Evolutionary conservation across 768 basidiomycete genomes (phyloP).

Genomic region (Artomyces pyxidatus): DNA sequence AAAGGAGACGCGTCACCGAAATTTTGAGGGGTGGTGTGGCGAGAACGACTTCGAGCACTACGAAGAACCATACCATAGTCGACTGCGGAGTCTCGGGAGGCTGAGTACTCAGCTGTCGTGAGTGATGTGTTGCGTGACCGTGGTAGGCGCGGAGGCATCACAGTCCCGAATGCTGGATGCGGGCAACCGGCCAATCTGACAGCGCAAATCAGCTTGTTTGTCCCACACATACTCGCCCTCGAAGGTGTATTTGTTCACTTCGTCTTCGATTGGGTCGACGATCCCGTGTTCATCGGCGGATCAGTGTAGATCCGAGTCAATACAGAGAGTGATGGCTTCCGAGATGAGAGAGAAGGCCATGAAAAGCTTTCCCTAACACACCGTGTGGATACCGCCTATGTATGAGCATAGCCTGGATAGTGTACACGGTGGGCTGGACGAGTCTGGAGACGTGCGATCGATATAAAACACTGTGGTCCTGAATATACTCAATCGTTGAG

Average conservation of each 20-base stretch:
- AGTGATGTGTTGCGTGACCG: conserved; percentile 83
- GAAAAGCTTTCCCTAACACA: conserved; percentile 83
- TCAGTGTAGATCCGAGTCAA: conserved; percentile 86
- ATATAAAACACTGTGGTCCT: conserved; percentile 87
- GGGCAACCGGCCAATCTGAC: conserved; percentile 84
- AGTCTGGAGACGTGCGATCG: conserved; percentile 80
- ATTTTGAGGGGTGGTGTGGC: conserved; percentile 71
- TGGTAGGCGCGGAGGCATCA: conserved; percentile 77
- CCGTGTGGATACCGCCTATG: conserved; percentile 86
- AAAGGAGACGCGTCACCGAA: conserved; percentile 68
- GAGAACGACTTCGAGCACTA: conserved; percentile 83
- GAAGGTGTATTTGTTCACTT: conserved; percentile 89
- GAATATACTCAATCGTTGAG: conserved; percentile 80
- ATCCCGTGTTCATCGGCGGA: conserved; percentile 79
- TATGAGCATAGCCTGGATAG: conserved; percentile 85
- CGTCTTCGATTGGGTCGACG: conserved; percentile 85
- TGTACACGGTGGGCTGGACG: conserved; percentile 88
- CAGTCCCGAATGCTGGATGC: conserved; percentile 83
- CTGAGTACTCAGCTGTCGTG: conserved; percentile 58
- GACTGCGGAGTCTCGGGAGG: conserved; percentile 67
- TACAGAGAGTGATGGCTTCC: conserved; percentile 78
- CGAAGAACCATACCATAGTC: conserved; percentile 66
- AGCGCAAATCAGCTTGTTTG: conserved; percentile 84
- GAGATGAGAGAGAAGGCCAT: conserved; percentile 81
- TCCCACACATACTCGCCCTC: conserved; percentile 98